Evolutionary conservation across 1,284 basidiomycete genomes (phyloP).

Genomic region (Tilletia setariae): DNA sequence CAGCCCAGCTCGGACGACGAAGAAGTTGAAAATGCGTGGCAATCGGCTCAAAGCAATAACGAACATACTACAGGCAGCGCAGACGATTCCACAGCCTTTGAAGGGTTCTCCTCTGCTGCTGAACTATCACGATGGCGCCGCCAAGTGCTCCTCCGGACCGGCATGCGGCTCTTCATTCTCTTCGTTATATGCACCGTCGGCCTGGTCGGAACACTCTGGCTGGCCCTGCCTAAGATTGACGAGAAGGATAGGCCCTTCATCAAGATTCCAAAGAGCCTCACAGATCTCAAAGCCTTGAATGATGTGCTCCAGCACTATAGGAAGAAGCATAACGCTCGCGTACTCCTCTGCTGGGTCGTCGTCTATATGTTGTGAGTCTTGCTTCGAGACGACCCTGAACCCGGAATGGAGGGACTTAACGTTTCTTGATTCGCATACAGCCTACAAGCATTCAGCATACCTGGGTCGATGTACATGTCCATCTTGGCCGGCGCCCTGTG

Average conservation of each 20-base stretch:
- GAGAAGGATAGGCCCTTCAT: conserved; percentile 37
- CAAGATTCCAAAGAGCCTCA: conserved; percentile 55
- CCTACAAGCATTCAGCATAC: conserved; percentile 89
- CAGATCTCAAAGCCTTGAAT: conserved; percentile 54
- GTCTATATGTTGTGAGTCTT: conserved; percentile 81
- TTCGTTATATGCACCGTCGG: conserved; percentile 38
- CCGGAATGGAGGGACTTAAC: background rate
- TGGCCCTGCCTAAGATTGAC: conserved; percentile 40
- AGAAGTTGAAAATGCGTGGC: background rate
- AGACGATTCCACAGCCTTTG: too few species aligned
- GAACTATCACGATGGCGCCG: conserved; percentile 23
- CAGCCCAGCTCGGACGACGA: background rate
- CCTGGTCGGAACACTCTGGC: conserved; percentile 34
- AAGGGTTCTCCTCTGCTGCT: background rate
- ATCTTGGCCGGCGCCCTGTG: conserved; percentile 95
- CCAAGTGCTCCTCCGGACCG: conserved; percentile 31
- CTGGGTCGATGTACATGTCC: conserved; percentile 96
- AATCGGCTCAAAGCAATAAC: background rate
- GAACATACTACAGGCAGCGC: too few species aligned
- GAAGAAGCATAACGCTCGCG: conserved; percentile 50
- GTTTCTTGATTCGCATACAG: conserved; percentile 1
- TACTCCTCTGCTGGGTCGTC: conserved; percentile 54
- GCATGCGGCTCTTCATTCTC: conserved; percentile 28
- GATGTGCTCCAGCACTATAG: conserved; percentile 56
- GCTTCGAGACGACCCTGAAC: background rate